These are phyloP conservation scores for Mycena chlorophos DNA, from an alignment of 768 basidiomycete species.

Conservation along the genomic window DNA sequence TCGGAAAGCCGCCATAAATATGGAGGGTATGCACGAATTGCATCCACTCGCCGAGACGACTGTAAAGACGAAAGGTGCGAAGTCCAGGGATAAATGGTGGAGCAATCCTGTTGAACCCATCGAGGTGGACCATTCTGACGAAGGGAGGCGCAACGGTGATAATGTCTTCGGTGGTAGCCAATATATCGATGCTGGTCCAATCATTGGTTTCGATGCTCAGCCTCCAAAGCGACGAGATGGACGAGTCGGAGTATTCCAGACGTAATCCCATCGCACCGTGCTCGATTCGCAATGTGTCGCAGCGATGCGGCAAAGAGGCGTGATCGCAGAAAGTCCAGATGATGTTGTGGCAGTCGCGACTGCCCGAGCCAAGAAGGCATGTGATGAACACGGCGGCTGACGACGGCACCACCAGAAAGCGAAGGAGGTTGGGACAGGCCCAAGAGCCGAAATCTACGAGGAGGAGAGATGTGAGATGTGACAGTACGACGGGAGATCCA, in stretches of 20 bases:
- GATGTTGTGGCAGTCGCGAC: too few species aligned
- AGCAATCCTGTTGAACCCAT: too few species aligned
- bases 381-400: too few species aligned
- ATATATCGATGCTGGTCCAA: not conserved
- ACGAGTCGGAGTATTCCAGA: conserved; percentile 5
- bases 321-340: too few species aligned
- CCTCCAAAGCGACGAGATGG: conserved; percentile 7
- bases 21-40: conserved; percentile 6
- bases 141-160: conserved; percentile 4
- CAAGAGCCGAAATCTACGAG: conserved; percentile 3
- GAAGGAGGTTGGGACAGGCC: too few species aligned
- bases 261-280: conserved; percentile 2
- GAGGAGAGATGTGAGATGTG: conserved; percentile 6
- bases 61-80: not conserved
- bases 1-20: conserved; percentile 8
- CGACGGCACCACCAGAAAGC: too few species aligned
- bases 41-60: conserved; percentile 8
- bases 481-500: conserved; percentile 9
- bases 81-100: not conserved
- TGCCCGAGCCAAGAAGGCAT: too few species aligned
- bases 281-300: conserved; percentile 5
- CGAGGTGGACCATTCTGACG: conserved; percentile 11
- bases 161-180: conserved; percentile 4
- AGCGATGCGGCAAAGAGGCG: too few species aligned
- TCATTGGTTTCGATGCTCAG: not conserved